Base-by-base conservation (phyloP, 495 filamentous ascomycete species). In the Neurospora sp. region DNA sequence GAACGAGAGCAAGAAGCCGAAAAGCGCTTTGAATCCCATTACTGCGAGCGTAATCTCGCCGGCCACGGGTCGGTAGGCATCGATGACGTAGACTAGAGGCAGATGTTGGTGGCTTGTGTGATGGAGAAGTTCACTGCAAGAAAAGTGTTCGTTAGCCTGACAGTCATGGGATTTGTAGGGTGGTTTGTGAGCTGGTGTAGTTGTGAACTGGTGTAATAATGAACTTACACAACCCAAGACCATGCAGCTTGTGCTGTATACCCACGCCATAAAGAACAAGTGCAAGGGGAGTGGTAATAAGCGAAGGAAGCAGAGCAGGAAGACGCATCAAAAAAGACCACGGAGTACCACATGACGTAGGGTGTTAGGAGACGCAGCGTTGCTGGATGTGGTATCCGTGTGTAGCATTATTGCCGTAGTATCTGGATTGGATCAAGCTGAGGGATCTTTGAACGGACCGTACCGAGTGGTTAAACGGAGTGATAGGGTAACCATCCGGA, bases 1-100 rank as follows among this genome's bases (percentile, higher is more conserved):
- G 69, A 89, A 89, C 2, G 86, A 87, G 35, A 89, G 80, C 11
- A 88, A 81, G 75, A 89, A 89, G n/a, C 86, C 87, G 75, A 88
- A 88, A 12, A 85, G 77, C 35, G 83, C 81, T 77, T 89, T 88
- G 77, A 88, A 88, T 3, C 83, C 85, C 35, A 88, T 81, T 5
- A 85, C 82, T 2, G 85, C 79, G 3, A 88, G 80, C 8, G 84
- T 85, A 35, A 87, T 78, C 70, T 87, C 85, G 16, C 87, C 87
- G 10, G 84, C 85, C 9, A 87, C 81, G 1, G 87, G 87, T 9
- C 87, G 83, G 76, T 89, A 88, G 16, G 82, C 81, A 71, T 89
- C 87, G 73, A 89, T 85, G 8, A 84, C 80, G 71, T 89, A 89
- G 12, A 87, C 85, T 14, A 88, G 81, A 88, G 81, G 9, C 83